phyloP scores from a whole-genome alignment of 2,329 filamentous ascomycete genomes.

The Botrytis paeoniae region DNA sequence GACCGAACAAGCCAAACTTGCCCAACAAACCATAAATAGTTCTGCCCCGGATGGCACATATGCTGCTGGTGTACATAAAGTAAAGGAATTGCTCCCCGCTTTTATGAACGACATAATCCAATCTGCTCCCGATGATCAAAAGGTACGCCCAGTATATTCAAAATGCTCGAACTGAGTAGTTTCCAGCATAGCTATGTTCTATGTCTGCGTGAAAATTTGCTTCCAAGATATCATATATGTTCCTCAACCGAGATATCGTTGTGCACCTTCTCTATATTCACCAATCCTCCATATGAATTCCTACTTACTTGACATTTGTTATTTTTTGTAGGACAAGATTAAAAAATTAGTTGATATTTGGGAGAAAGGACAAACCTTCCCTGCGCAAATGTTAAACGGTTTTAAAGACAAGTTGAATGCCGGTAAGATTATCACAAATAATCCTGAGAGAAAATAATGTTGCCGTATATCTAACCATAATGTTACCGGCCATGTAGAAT shows the following conservation, averaged over 20 bases:
- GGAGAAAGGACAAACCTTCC: conserved; percentile 94
- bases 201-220: conserved; percentile 29
- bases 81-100: conserved; percentile 89
- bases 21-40: conserved; percentile 77
- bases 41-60: conserved; percentile 86
- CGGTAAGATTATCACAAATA: conserved; percentile 54
- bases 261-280: conserved; percentile 18
- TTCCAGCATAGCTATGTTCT: conserved; percentile 18
- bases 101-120: conserved; percentile 95
- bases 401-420: conserved; percentile 79
- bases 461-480: conserved; percentile 39
- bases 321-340: conserved; percentile 80
- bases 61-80: conserved; percentile 91
- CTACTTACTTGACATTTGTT: conserved; percentile 47
- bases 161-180: conserved; percentile 29
- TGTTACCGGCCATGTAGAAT: conserved; percentile 50
- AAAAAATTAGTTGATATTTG: conserved; percentile 95
- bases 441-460: conserved; percentile 28
- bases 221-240: conserved; percentile 25
- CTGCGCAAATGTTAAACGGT: conserved; percentile 69
- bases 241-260: conserved; percentile 18
- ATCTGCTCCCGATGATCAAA: conserved; percentile 87
- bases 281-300: conserved; percentile 28
- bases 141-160: conserved; percentile 66
- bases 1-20: conserved; percentile 89